Base-by-base conservation (phyloP, 352 stramenopile genomes). In the Phytopythium sindhum region DNA sequence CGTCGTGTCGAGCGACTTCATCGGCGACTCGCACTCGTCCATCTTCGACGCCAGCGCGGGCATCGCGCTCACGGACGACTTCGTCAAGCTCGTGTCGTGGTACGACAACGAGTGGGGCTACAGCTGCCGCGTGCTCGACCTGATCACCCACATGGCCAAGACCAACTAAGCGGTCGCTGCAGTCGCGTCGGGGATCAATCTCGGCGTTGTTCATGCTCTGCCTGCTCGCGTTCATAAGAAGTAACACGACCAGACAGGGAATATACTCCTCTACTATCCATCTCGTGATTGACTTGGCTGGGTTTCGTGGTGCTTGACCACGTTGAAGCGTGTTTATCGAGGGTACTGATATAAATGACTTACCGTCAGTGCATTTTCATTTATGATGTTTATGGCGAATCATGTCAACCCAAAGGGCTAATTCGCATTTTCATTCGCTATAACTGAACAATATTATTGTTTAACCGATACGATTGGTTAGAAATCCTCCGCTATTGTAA, bases 51-150 rank as follows among this genome's bases (percentile, higher is more conserved):
- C 96, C 23, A 77, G 90, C 64, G 97, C 97, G 51, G 95, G 97
- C 68, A 99, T 99, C 77, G 97, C 97, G 65, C 90, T 99, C 66
- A 99, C 97, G 70, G 88, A 97, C 64, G 88, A 97, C 75, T 99
- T 99, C 73, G 95, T 99, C 63, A 99, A 99, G 96, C 89, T 99
- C 68, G 90, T 99, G 57, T 97, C 95, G 65, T 99, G 97, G 97
- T 99, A 99, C 76, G 97, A 99, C 87, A 99, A 99, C 88, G 97
- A 99, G 79, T 99, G 93, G 84, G 97, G 97, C 68, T 99, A 99
- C 95, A 98, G 86, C 68, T 88, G 86, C 86, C 95, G 97, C 84
- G 88, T 99, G 72, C 77, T 99, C 72, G 96, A 99, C 84, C 84
- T 99, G 68, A 98, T 98, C 73, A 90, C 92, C 85, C 93, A 99